phyloP scores from a whole-genome alignment of 805 yeast species.

The Nakazawaea ernobii region DNA sequence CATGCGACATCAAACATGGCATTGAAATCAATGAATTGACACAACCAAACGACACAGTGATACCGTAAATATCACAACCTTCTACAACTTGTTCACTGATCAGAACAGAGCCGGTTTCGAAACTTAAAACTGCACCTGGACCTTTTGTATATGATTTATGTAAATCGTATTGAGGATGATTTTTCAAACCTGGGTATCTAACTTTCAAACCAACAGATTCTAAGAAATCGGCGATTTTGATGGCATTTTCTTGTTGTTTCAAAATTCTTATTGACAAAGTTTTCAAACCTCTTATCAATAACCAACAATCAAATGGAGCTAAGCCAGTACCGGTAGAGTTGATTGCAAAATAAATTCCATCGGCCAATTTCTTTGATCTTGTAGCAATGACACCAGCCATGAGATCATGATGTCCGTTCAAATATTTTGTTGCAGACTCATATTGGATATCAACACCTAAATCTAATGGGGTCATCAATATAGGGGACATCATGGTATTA shows the following conservation, averaged over 20 bases:
- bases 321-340: slow-evolving; percentile 90
- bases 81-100: slow-evolving; percentile 71
- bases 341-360: slow-evolving; percentile 66
- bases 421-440: slow-evolving; percentile 89
- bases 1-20: slow-evolving; percentile 96
- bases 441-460: slow-evolving; percentile 88
- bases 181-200: slow-evolving; percentile 77
- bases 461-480: slow-evolving; percentile 78
- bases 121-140: slow-evolving; percentile 82
- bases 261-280: slow-evolving; percentile 83
- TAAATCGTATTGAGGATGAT: slow-evolving; percentile 76
- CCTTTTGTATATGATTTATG: slow-evolving; percentile 78
- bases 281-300: slow-evolving; percentile 80
- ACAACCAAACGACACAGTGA: slow-evolving; percentile 92
- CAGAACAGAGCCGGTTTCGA: slow-evolving; percentile 76
- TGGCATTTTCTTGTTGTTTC: slow-evolving; percentile 80
- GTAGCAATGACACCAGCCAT: slow-evolving; percentile 94
- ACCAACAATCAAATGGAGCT: slow-evolving; percentile 91
- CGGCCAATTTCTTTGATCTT: slow-evolving; percentile 56
- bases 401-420: slow-evolving; percentile 92
- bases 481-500: slow-evolving; percentile 96
- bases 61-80: slow-evolving; percentile 70
- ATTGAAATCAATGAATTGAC: slow-evolving; percentile 87
- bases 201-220: slow-evolving; percentile 66
- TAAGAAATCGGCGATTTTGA: slow-evolving; percentile 68